A percentile compares a stretch with the other conserved stretches of the same genome.
phyloP scores from a whole-genome alignment of 176 grass and related monocot species.

The Themeda triandra region DNA sequence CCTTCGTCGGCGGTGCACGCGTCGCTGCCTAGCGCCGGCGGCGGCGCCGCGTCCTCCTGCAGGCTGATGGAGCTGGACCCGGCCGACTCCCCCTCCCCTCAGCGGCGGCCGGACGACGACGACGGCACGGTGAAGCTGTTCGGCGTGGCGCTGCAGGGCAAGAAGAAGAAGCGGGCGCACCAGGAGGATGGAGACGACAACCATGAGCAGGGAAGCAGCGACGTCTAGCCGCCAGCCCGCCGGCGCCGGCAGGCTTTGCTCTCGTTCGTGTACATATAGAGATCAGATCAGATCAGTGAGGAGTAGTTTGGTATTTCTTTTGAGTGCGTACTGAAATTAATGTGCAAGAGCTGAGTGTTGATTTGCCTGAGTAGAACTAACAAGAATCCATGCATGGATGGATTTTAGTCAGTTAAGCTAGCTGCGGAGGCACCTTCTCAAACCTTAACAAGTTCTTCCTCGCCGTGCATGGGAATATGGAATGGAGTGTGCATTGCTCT shows the following conservation, averaged over 20 bases:
- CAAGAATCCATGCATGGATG: conserved; percentile 7
- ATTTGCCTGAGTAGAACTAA: not conserved
- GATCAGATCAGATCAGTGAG: conserved; percentile 26
- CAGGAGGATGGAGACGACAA: conserved; percentile 7
- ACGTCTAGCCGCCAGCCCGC: conserved; percentile 13
- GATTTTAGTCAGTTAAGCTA: not conserved
- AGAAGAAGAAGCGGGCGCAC: conserved; percentile 59
- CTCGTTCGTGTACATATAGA: conserved; percentile 41
- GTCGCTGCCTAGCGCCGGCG: not conserved
- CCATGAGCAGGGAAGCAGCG: conserved; percentile 41
- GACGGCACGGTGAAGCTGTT: conserved; percentile 75
- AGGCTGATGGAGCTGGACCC: conserved; percentile 54
- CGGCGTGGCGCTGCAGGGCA: conserved; percentile 69
- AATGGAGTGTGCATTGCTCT: not conserved
- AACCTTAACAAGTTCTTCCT: not conserved
- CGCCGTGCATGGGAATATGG: not conserved
- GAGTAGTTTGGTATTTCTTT: conserved; percentile 19
- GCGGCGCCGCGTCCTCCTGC: conserved; percentile 13
- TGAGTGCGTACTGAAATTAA: not conserved
- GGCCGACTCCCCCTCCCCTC: conserved; percentile 15
- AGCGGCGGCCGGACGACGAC: not conserved
- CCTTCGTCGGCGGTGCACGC: conserved; percentile 25
- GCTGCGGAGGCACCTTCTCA: not conserved
- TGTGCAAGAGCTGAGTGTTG: conserved; percentile 16
- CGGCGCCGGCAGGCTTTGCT: not conserved